These are phyloP conservation scores for Penicillium alfredii DNA, from an alignment of 495 filamentous ascomycete genomes.

Conservation along the genomic window DNA sequence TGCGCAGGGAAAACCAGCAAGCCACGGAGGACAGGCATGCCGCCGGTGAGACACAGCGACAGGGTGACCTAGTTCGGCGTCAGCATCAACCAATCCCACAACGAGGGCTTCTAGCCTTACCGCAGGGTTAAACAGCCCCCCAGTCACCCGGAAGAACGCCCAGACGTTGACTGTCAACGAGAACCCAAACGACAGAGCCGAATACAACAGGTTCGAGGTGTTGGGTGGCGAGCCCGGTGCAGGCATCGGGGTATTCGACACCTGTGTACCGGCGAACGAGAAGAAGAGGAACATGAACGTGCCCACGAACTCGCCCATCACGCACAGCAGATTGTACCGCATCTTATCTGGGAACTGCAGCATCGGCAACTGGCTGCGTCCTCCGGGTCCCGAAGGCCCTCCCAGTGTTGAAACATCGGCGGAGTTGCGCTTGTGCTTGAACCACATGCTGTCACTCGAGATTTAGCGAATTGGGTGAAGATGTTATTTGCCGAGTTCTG, in stretches of 20 bases:
- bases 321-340: slow-evolving; percentile 52
- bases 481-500: neutral
- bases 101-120: slow-evolving; percentile 26
- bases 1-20: slow-evolving; percentile 48
- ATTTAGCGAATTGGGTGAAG: neutral
- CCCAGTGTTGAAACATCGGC: slow-evolving; percentile 12
- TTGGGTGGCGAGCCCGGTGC: slow-evolving; percentile 32
- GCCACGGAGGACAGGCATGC: slow-evolving; percentile 47
- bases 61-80: slow-evolving; percentile 46
- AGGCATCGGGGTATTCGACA: slow-evolving; percentile 50
- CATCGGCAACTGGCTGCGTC: slow-evolving; percentile 35
- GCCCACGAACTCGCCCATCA: slow-evolving; percentile 66
- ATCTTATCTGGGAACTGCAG: slow-evolving; percentile 29
- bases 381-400: slow-evolving; percentile 2
- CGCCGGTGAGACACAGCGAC: slow-evolving; percentile 51
- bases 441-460: neutral
- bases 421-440: slow-evolving; percentile 8
- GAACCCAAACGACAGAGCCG: slow-evolving; percentile 67
- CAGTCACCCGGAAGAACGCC: slow-evolving; percentile 77
- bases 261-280: slow-evolving; percentile 71
- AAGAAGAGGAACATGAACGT: slow-evolving; percentile 83
- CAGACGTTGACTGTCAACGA: slow-evolving; percentile 75
- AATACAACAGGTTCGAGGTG: slow-evolving; percentile 55
- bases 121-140: slow-evolving; percentile 78
- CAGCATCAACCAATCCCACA: slow-evolving; percentile 1